Base-by-base conservation (phyloP, 1,139 yeast genomes). In the Fermentozyma sake region DNA sequence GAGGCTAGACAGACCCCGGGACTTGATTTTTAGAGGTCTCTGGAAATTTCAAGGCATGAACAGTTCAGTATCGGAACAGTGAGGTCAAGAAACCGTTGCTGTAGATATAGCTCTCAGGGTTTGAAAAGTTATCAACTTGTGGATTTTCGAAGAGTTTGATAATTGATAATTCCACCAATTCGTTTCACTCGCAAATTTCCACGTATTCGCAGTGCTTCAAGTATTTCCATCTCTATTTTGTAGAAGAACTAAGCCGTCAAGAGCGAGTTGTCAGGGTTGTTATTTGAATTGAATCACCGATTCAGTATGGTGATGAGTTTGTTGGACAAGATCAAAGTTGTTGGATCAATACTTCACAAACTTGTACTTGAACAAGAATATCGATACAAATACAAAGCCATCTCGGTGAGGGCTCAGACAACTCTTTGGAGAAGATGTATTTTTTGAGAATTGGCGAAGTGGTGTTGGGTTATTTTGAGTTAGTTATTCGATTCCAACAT, bases 371-470 rank as follows among this genome's bases (percentile, higher is more conserved):
- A 41, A 41, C 14, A 21, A 28, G 14, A 28, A 24, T 11, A 24
- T 26, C 14, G 52, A 51, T 32, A 51, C 50, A 32, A 61, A 57
- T 37, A 52, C 66, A 34, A 71, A 69, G 35, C 55, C 55, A 32
- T 68, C 66, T 34, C 38, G 22, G 19, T 9, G 31, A 35, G 4
- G 31, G 31, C 14, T 39, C 36, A 10, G 33, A 31, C 18, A 42
- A 42, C 26, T 38, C 48, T 14, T 38, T 56, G 29, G 56, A 52
- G 26, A 56, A 58, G 33, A 49, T 62, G 5, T 74, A 73, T 41
- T 60, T 75, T 22, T 54, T 77, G 31, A 72, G 71, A 42, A 59
- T 76, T 41, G 81, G 81, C 14, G 80, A 78, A 36, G 64, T 72
- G 37, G 54, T 73, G 8, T 64, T 76, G n/a, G n/a, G n/a, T n/a